Evolutionary conservation across 805 yeast genomes (phyloP).

Genomic region (Suhomyces emberorum): DNA sequence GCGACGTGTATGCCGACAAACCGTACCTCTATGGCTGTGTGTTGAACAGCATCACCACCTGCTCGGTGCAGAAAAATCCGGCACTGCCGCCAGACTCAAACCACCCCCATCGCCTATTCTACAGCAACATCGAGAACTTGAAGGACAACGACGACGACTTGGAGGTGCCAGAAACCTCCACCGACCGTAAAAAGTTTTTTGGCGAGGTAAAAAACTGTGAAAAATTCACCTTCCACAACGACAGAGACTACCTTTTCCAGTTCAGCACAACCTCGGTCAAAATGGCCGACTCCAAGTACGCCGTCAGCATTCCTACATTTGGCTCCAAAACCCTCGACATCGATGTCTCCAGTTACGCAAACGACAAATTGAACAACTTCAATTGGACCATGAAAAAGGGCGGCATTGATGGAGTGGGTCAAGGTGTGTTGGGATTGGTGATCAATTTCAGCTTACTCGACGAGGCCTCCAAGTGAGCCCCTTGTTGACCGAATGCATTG

Average conservation of each 20-base stretch:
- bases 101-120: constrained; percentile 6
- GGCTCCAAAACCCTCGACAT: constrained; percentile 44
- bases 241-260: constrained; percentile 42
- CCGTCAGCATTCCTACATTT: constrained; percentile 49
- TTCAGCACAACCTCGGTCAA: constrained; percentile 56
- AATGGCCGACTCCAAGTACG: constrained; percentile 47
- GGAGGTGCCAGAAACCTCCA: constrained; percentile 29
- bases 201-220: constrained; percentile 35
- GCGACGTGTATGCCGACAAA: constrained; percentile 56
- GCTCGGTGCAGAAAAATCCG: constrained; percentile 28
- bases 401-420: constrained; percentile 30
- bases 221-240: constrained; percentile 38
- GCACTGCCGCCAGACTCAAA: constrained; percentile 2
- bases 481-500: too few species aligned
- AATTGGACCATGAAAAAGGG: constrained; percentile 43
- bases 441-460: constrained; percentile 37
- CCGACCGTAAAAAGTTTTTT: constrained; percentile 45
- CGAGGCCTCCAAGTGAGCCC: constrained; percentile 17
- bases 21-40: constrained; percentile 66
- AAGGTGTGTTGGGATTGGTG: constrained; percentile 32
- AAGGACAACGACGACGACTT: constrained; percentile 18
- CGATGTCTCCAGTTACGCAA: constrained; percentile 40
- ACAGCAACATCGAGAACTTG: constrained; percentile 23
- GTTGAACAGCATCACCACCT: constrained; percentile 51
- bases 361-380: constrained; percentile 43